These are phyloP conservation scores for Ilyonectria robusta DNA, from an alignment of 2,329 filamentous ascomycete species.

Conservation along the genomic window DNA sequence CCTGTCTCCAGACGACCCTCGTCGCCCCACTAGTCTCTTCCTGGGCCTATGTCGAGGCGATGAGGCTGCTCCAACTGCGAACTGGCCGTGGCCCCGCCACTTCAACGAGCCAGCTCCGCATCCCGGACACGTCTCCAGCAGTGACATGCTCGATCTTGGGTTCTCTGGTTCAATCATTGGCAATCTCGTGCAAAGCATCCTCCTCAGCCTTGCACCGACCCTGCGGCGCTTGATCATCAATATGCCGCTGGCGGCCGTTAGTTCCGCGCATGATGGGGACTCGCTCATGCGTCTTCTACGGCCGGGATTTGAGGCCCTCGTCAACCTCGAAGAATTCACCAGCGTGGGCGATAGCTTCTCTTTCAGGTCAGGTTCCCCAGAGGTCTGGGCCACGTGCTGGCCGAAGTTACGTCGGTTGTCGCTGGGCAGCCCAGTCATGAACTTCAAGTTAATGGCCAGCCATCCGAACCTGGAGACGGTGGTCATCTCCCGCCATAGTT, in stretches of 20 bases:
- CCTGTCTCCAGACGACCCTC: conserved; percentile 19
- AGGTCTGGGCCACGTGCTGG: conserved; percentile 21
- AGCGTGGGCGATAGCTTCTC: conserved; percentile 17
- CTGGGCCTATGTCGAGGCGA: conserved; percentile 17
- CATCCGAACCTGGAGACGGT: conserved; percentile 9
- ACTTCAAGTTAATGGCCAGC: conserved; percentile 7
- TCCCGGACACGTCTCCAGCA: background rate
- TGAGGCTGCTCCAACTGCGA: background rate
- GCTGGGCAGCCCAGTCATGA: conserved; percentile 10
- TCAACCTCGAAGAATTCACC: conserved; percentile 27
- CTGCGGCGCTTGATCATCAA: conserved; percentile 22
- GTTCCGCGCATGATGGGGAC: background rate
- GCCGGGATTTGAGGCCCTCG: conserved; percentile 20
- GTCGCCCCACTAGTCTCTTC: conserved; percentile 18
- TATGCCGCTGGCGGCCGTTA: conserved; percentile 18
- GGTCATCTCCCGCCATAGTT: conserved; percentile 2
- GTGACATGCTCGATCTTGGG: background rate
- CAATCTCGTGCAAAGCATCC: conserved; percentile 5
- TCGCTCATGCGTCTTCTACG: conserved; percentile 3
- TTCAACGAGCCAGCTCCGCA: background rate
- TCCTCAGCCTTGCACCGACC: conserved; percentile 8
- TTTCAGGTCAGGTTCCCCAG: background rate
- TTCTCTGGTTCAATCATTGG: conserved; percentile 7
- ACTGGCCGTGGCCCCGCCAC: conserved; percentile 10
- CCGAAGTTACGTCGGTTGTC: conserved; percentile 17